phyloP scores from a whole-genome alignment of 495 filamentous ascomycete species.

The Articulospora tetracladia region DNA sequence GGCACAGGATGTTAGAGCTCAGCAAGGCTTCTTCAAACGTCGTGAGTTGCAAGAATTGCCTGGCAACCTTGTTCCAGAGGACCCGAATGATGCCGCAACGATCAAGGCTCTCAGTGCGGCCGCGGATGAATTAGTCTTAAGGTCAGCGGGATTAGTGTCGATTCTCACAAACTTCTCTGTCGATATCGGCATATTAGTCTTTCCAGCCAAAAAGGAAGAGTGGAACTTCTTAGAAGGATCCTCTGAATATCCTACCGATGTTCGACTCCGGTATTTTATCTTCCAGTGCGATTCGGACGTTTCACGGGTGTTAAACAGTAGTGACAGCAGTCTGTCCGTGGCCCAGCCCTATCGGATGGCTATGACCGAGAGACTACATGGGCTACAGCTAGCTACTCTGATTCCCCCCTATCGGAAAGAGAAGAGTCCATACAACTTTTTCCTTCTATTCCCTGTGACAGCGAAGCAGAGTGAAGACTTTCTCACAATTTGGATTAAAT shows the following conservation, averaged over 20 bases:
- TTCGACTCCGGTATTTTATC: conserved; percentile 19
- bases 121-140: conserved; percentile 7
- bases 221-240: conserved; percentile 17
- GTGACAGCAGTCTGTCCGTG: neutral
- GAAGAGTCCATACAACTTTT: conserved; percentile 9
- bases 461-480: conserved; percentile 9
- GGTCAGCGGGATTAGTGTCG: conserved; percentile 10
- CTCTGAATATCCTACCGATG: neutral
- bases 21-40: neutral
- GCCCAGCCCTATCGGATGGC: conserved; percentile 6
- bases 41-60: neutral
- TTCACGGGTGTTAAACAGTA: neutral
- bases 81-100: neutral
- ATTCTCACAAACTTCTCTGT: conserved; percentile 2
- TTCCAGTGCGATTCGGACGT: conserved; percentile 13
- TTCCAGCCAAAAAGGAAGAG: conserved; percentile 16
- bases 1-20: conserved; percentile 19
- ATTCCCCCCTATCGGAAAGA: conserved; percentile 2
- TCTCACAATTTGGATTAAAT: conserved; percentile 14
- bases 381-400: conserved; percentile 11
- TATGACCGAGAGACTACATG: conserved; percentile 10
- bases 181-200: conserved; percentile 6
- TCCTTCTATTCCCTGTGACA: conserved; percentile 18
- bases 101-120: conserved; percentile 5
- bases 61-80: neutral